A percentile compares a stretch with the other conserved stretches of the same genome.
Evolutionary conservation across 495 filamentous ascomycete species (phyloP).

Genomic region (Hapsidospora chrysogenum): DNA sequence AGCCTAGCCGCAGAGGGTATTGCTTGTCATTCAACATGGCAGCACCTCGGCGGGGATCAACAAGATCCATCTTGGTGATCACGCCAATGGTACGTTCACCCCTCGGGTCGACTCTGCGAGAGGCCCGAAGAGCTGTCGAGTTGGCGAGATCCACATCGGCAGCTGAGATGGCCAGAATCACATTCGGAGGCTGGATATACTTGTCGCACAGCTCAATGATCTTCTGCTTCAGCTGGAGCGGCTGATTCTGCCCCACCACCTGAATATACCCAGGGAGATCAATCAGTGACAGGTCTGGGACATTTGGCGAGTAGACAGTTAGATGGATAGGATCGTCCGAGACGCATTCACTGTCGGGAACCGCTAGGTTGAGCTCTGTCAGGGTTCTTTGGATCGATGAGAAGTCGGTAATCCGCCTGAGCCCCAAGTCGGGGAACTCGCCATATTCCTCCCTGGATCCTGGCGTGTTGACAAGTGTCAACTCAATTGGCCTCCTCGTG

Average conservation of each 20-base stretch:
- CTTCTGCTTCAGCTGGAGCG: conserved; percentile 81
- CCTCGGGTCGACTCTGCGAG: conserved; percentile 79
- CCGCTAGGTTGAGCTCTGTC: conserved; percentile 87
- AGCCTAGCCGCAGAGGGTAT: conserved; percentile 89
- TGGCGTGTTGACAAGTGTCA: conserved; percentile 92
- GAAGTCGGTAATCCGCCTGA: conserved; percentile 89
- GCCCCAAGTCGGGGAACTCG: conserved; percentile 83
- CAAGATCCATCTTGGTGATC: conserved; percentile 97
- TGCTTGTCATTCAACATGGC: conserved; percentile 72
- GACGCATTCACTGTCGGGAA: conserved; percentile 78
- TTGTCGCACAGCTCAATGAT: conserved; percentile 95
- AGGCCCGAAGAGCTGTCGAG: conserved; percentile 81
- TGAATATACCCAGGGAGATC: conserved; percentile 97
- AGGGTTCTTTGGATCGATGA: conserved; percentile 80
- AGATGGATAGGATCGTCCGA: conserved; percentile 94
- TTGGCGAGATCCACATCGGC: conserved; percentile 96
- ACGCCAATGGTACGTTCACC: conserved; percentile 96
- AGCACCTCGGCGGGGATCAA: conserved; percentile 65
- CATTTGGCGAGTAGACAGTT: conserved; percentile 83
- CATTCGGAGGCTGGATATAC: conserved; percentile 91
- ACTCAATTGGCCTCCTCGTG: conserved; percentile 86
- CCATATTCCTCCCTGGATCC: conserved; percentile 83
- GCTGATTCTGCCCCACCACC: conserved; percentile 80
- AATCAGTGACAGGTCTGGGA: conserved; percentile 90
- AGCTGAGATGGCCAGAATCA: conserved; percentile 93